Evolutionary conservation across 1,284 basidiomycete species (phyloP).

Genomic region (Leucoagaricus sp.): DNA sequence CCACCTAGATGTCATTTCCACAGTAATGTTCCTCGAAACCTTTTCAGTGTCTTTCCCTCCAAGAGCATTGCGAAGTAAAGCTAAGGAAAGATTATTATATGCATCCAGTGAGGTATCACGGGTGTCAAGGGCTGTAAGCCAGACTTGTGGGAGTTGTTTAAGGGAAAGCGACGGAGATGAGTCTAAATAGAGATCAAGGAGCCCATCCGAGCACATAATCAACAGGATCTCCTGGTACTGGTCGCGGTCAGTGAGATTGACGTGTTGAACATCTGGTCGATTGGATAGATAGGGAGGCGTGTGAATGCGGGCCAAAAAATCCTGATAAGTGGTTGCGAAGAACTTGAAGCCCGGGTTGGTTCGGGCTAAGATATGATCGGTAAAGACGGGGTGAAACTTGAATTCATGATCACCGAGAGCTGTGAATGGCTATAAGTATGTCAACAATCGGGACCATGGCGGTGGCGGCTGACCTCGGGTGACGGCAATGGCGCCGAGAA

Average conservation of each 20-base stretch:
- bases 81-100: slow-evolving; percentile 48
- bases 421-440: slow-evolving; percentile 24
- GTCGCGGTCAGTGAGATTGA: slow-evolving; percentile 22
- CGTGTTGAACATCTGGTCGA: slow-evolving; percentile 51
- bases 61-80: slow-evolving; percentile 55
- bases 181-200: slow-evolving; percentile 48
- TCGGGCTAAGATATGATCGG: slow-evolving; percentile 51
- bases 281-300: slow-evolving; percentile 64
- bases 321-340: slow-evolving; percentile 25
- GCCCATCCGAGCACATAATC: slow-evolving; percentile 59
- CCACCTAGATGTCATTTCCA: slow-evolving; percentile 66
- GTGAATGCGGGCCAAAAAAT: slow-evolving; percentile 47
- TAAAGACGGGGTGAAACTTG: slow-evolving; percentile 61
- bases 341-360: slow-evolving; percentile 51
- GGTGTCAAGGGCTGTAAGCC: slow-evolving; percentile 5
- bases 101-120: slow-evolving; percentile 18
- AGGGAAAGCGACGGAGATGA: slow-evolving; percentile 33
- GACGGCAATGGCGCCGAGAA: slow-evolving; percentile 65
- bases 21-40: slow-evolving; percentile 58
- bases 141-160: slow-evolving; percentile 22
- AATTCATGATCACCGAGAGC: slow-evolving; percentile 66
- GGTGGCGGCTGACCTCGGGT: slow-evolving; percentile 54
- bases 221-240: slow-evolving; percentile 17
- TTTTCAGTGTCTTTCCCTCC: slow-evolving; percentile 53
- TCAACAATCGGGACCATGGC: slow-evolving; percentile 1